Evolutionary conservation across 2,329 filamentous ascomycete species (phyloP), one percentile per base, ranked within the genome.

Genomic region (Calcarisporium arbuscula): DNA sequence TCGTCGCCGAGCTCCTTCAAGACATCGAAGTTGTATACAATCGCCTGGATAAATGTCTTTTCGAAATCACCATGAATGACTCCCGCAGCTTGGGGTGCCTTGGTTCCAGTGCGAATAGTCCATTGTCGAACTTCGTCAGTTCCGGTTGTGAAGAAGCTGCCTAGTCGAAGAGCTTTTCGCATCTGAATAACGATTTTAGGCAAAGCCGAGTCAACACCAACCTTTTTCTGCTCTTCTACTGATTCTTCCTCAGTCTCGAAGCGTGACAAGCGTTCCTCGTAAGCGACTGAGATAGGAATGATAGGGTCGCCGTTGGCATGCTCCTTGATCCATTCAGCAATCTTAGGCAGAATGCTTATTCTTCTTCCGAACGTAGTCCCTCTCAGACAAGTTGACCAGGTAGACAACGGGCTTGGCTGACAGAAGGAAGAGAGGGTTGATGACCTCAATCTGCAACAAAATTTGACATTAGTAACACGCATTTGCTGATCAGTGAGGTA

Each of bases 31-130:
- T 95, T 96, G 69, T 94, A 96, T 19, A 95, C 88, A 45, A 98
- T 75, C 44, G 74, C 84, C 67, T 98, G 94, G 52, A 98, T 98
- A 60, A 98, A 98, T 1, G 94, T 98, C 80, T 98, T 98, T 65
- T 98, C 92, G 48, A 98, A 96, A 60, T 98, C 92, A 48, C 82
- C 86, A 67, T 98, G 92, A 49, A 98, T 98, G 44, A 98, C 92
- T 73, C 92, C 92, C 23, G 92, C 92, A 30, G 92, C 92, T 56
- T 94, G 85, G 14, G 92, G 92, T n/a, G 92, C 92, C 72, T 98
- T 98, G 57, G 83, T 95, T 50, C 88, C 89, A 54, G 85, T 89
- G 40, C 92, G 80, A 58, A 98, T 87, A 18, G 92, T 98, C 94
- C 92, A 98, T 68, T 98, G 92, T 52, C 92, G 79, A 46, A 98